Percentiles rank a stretch among this genome's conserved stretches.
Evolutionary conservation across 495 filamentous ascomycete genomes (phyloP).

Genomic region (Penicillium coffeae): DNA sequence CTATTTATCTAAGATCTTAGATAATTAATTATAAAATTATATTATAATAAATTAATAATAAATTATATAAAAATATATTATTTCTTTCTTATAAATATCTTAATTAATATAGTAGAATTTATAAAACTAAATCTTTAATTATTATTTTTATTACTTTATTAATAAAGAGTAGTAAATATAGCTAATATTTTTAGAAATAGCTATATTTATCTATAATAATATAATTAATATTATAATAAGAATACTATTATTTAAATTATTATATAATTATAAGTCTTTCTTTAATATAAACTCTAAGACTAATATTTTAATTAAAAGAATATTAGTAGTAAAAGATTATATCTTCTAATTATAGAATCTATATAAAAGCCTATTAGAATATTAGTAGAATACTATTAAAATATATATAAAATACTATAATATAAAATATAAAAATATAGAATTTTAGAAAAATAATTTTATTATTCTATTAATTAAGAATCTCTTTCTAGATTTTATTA

Average conservation of each 20-base stretch:
- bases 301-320: no score
- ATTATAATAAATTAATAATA: neutral
- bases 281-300: no score
- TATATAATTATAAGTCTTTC: no score
- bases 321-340: no score
- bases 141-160: neutral
- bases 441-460: neutral
- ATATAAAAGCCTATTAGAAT: no score
- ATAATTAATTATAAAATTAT: neutral
- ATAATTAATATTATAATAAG: no score
- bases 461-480: neutral
- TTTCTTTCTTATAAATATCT: neutral
- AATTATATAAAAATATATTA: neutral
- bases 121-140: neutral
- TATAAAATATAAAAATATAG: neutral
- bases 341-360: no score
- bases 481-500: neutral
- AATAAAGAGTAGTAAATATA: neutral
- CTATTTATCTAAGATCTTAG: no score
- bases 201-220: neutral
- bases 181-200: neutral
- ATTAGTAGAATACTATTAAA: neutral
- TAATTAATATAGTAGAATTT: neutral
- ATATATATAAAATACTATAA: neutral
- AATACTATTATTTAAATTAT: no score